Evolutionary conservation across 202 grass and related monocot species (phyloP).

Genomic region (Digitaria exilis): DNA sequence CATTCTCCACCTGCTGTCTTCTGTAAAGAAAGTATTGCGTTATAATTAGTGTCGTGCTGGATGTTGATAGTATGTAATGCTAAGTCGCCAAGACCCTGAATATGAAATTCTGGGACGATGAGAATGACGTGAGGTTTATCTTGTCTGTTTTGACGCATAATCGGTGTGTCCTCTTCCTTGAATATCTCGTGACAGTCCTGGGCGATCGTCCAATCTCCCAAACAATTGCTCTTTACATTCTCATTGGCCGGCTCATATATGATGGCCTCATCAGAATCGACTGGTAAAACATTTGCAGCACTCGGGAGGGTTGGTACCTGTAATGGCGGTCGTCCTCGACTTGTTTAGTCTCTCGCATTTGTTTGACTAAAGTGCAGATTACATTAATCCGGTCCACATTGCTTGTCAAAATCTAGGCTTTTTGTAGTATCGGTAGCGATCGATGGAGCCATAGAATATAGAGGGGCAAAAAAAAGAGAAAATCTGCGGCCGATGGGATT

Average conservation of each 20-base stretch:
- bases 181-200: slow-evolving; percentile 34
- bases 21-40: background rate
- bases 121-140: slow-evolving; percentile 23
- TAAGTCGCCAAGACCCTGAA: background rate
- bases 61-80: slow-evolving; percentile 32
- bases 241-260: slow-evolving; percentile 18
- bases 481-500: background rate
- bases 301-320: slow-evolving; percentile 27
- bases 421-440: background rate
- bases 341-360: slow-evolving; percentile 2
- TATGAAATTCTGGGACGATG: slow-evolving; percentile 7
- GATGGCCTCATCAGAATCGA: slow-evolving; percentile 35
- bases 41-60: background rate
- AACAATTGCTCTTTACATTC: background rate
- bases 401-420: slow-evolving; percentile 25
- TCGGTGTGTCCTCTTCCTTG: background rate
- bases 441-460: background rate
- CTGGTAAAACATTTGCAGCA: slow-evolving; percentile 4
- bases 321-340: slow-evolving; percentile 3
- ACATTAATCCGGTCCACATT: slow-evolving; percentile 5
- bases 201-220: background rate
- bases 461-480: background rate
- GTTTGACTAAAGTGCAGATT: slow-evolving; percentile 38
- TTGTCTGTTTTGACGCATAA: slow-evolving; percentile 20
- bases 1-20: background rate